These are phyloP conservation scores for Ogataea nitratoaversa DNA, from an alignment of 805 yeast species.

Conservation along the genomic window DNA sequence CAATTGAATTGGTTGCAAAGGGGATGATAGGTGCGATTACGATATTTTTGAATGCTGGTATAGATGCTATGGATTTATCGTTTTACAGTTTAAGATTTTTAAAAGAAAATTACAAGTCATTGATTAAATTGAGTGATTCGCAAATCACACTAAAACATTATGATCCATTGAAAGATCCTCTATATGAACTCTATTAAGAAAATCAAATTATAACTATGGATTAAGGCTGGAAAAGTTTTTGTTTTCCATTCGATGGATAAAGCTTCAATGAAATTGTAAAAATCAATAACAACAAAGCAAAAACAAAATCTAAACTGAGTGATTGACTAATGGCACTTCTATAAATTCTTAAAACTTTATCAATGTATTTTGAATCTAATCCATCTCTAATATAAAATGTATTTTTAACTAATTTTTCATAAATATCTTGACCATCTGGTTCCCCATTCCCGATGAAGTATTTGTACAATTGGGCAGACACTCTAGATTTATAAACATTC, in stretches of 20 bases:
- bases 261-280: not conserved
- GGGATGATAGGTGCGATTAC: slow-evolving; percentile 35
- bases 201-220: too few relatives aligned
- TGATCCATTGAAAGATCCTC: slow-evolving; percentile 13
- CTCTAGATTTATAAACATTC: slow-evolving; percentile 32
- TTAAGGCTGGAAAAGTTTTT: not conserved
- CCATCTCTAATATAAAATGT: slow-evolving; percentile 29
- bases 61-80: slow-evolving; percentile 18
- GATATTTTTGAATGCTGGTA: slow-evolving; percentile 18
- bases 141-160: not conserved
- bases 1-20: slow-evolving; percentile 28
- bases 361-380: slow-evolving; percentile 20
- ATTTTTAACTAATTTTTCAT: slow-evolving; percentile 20
- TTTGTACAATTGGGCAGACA: slow-evolving; percentile 28
- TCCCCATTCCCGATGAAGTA: slow-evolving; percentile 26
- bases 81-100: slow-evolving; percentile 22
- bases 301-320: slow-evolving; percentile 20
- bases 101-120: slow-evolving; percentile 21
- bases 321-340: slow-evolving; percentile 25
- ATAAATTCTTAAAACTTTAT: slow-evolving; percentile 28
- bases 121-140: slow-evolving; percentile 10
- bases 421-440: slow-evolving; percentile 22
- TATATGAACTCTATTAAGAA: slow-evolving; percentile 14
- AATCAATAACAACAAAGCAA: slow-evolving; percentile 22
- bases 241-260: not conserved